Base-by-base conservation (phyloP, 345 rosid genomes). In the Turnera subulata region DNA sequence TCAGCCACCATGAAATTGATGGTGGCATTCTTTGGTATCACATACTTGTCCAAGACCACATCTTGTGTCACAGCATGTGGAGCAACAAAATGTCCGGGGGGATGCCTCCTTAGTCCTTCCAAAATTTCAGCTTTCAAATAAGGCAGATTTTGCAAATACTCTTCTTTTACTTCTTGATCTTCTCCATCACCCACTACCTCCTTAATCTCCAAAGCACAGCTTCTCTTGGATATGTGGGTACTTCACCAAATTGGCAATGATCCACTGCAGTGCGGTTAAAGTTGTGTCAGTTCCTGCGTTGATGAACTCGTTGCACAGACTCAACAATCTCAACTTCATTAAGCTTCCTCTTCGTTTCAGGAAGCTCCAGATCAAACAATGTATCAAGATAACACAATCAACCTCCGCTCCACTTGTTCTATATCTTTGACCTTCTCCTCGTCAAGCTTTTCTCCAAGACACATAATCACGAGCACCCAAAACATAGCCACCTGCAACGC, bases 1-100 rank as follows among this genome's bases (percentile, higher is more conserved):
- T 51, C 69, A 5, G 69, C 69, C 18, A 65, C 69, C 13, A 52
- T 39, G 23, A 65, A 58, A 50, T 65, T 65, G 32, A 65, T 35
- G 1, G 50, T 56, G 6, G 57, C 62, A 42, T 32, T 32, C 18
- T 9, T 51, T 5, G 69, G 69, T 18, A 57, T 52, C 15, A 48
- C 57, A 13, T 57, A 57, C 0, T 56, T 51, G 5, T 44, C 63
- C 11, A 65, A 29, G 19, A 26, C 50, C 12, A 50, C 57, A 38
- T 65, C 69, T 24, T 50, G 37, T 6, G 50, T 40, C 12, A 58
- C 53, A 16, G 63, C 46, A 18, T 53, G 48, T 2, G 63, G 69
- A 16, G 57, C 35, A 26, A 58, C 50, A n/a, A 65, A 65, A 35
- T 65, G 69, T 12, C 57, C 69, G 0, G 58, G 58, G 1, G 63